Evolutionary conservation across 2,329 filamentous ascomycete species (phyloP).

Genomic region (Monosporascus sp.): DNA sequence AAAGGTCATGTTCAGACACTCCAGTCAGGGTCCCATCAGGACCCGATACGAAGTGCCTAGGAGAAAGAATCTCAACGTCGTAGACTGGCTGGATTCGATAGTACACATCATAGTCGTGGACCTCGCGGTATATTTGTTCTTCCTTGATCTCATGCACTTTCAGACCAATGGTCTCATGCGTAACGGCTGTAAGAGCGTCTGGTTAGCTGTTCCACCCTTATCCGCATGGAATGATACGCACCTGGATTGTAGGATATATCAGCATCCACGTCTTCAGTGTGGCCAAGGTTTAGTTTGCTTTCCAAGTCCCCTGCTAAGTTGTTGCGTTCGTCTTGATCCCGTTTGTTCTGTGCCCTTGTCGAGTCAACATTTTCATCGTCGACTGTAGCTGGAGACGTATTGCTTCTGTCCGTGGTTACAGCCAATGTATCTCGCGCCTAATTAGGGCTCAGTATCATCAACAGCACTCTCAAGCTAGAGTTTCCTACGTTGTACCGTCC

Average conservation of each 20-base stretch:
- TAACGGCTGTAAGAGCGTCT: constrained; percentile 19
- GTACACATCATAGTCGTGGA: constrained; percentile 29
- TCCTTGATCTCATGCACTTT: constrained; percentile 23
- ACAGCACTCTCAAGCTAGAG: too few species aligned
- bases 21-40: constrained; percentile 11
- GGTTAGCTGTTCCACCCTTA: neutral
- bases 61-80: constrained; percentile 27
- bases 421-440: too few species aligned
- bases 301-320: neutral
- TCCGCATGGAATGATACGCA: constrained; percentile 6
- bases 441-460: too few species aligned
- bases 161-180: constrained; percentile 26
- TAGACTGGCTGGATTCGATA: constrained; percentile 28
- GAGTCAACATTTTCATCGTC: too few species aligned
- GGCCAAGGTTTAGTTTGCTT: neutral
- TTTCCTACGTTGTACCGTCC: too few species aligned
- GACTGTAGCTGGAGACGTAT: too few species aligned
- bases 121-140: constrained; percentile 28
- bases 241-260: constrained; percentile 10
- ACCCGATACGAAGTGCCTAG: constrained; percentile 25
- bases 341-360: too few species aligned
- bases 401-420: too few species aligned
- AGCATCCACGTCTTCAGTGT: constrained; percentile 6
- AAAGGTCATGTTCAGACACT: constrained; percentile 14
- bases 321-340: neutral